phyloP scores from a whole-genome alignment of 441 rosid genomes.

The Lepidium campestre region DNA sequence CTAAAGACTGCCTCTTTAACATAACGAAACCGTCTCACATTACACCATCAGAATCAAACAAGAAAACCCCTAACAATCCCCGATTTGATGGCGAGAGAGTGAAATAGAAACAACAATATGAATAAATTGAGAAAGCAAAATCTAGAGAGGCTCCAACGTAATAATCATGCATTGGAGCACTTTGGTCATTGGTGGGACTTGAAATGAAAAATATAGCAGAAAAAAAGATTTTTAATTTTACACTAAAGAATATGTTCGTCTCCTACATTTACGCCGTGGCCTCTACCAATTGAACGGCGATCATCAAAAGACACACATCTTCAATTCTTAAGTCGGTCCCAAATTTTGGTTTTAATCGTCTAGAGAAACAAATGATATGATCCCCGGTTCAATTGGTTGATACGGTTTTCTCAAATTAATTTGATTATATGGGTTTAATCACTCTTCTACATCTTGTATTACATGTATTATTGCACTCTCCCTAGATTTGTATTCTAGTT shows the following conservation, averaged over 20 bases:
- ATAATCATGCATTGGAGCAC: slow-evolving; percentile 24
- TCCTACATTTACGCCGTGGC: slow-evolving; percentile 20
- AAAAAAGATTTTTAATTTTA: background rate
- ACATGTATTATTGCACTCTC: no score
- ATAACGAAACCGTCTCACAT: slow-evolving; percentile 40
- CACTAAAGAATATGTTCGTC: background rate
- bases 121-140: background rate
- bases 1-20: slow-evolving; percentile 41
- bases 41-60: slow-evolving; percentile 20
- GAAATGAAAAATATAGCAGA: background rate
- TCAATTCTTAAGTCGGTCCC: background rate
- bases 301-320: background rate
- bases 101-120: background rate
- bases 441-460: no score
- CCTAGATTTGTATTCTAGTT: no score
- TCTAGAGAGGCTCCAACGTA: slow-evolving; percentile 18
- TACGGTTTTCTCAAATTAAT: no score
- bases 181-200: slow-evolving; percentile 1
- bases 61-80: background rate
- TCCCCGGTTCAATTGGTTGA: no score
- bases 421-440: no score
- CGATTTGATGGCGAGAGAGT: background rate
- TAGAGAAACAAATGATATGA: no score
- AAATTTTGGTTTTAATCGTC: no score
- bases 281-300: slow-evolving; percentile 19